These are phyloP conservation scores for Cordia subcordata DNA, from an alignment of 257 asterid species.

Conservation along the genomic window DNA sequence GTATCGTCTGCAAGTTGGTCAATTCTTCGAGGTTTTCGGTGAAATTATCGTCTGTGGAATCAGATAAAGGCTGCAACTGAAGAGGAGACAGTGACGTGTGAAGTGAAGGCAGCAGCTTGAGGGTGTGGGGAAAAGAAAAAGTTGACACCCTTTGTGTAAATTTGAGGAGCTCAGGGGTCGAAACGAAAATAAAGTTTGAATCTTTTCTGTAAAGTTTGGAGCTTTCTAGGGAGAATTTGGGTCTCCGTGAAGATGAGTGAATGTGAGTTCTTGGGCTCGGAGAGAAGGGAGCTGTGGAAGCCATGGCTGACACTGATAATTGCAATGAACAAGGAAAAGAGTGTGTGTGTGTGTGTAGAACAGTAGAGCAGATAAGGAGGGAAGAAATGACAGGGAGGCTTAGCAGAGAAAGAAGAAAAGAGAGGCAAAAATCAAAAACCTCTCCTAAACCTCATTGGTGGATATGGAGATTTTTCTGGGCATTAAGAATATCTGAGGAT, in stretches of 20 bases:
- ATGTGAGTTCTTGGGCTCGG: slow-evolving; percentile 56
- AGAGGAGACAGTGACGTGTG: slow-evolving; percentile 30
- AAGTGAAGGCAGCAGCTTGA: slow-evolving; percentile 61
- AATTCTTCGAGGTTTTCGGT: slow-evolving; percentile 16
- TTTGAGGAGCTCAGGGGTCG: slow-evolving; percentile 34
- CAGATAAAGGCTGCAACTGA: slow-evolving; percentile 52
- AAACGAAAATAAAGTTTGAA: slow-evolving; percentile 29
- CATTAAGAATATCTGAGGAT: too few relatives aligned
- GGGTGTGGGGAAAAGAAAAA: slow-evolving; percentile 56
- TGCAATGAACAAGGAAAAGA: not conserved
- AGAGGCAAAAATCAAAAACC: slow-evolving; percentile 7
- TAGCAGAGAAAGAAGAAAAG: slow-evolving; percentile 1
- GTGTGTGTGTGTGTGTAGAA: not conserved
- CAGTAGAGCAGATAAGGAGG: not conserved
- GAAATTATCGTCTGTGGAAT: slow-evolving; percentile 49
- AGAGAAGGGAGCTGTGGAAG: slow-evolving; percentile 60
- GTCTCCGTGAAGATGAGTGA: slow-evolving; percentile 24
- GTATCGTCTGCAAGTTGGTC: slow-evolving; percentile 18
- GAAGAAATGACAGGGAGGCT: slow-evolving; percentile 2
- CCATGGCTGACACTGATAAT: slow-evolving; percentile 36
- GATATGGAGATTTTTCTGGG: not conserved
- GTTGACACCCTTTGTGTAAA: slow-evolving; percentile 30
- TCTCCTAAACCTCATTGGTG: slow-evolving; percentile 15
- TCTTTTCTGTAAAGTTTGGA: slow-evolving; percentile 26
- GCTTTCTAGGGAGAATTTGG: slow-evolving; percentile 21